Percentiles rank a stretch among this genome's conserved stretches.
phyloP scores from a whole-genome alignment of 2,329 filamentous ascomycete genomes.

The Botryosphaeria dothidea region DNA sequence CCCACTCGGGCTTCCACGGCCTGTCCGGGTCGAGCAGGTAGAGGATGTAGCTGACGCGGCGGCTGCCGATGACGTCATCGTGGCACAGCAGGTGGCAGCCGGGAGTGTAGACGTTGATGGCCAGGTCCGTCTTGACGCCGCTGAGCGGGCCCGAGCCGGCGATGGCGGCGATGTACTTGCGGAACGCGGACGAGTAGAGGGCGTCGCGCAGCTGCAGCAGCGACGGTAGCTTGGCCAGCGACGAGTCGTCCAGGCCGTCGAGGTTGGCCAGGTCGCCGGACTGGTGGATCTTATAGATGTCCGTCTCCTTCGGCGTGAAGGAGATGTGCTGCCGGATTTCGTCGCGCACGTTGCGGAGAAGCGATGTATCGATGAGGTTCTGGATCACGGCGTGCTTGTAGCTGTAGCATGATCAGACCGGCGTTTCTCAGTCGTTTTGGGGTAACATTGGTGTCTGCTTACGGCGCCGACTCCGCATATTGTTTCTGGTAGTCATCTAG shows the following conservation, averaged over 20 bases:
- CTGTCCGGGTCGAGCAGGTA: constrained; percentile 92
- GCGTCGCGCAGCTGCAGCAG: constrained; percentile 91
- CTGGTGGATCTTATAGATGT: constrained; percentile 99
- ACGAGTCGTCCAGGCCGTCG: constrained; percentile 85
- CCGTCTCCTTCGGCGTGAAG: constrained; percentile 97
- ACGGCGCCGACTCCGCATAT: constrained; percentile 43
- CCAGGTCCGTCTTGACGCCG: constrained; percentile 96
- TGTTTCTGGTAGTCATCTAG: constrained; percentile 35
- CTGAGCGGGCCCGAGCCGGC: constrained; percentile 85
- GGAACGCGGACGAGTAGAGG: constrained; percentile 86
- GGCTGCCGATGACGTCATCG: constrained; percentile 97
- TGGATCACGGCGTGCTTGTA: constrained; percentile 95
- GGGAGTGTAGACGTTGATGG: constrained; percentile 96
- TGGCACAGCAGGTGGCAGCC: constrained; percentile 95
- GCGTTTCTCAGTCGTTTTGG: too few relatives aligned
- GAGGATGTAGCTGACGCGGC: constrained; percentile 93
- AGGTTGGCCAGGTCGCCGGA: constrained; percentile 96
- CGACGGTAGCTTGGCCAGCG: constrained; percentile 82
- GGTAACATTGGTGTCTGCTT: constrained; percentile 21
- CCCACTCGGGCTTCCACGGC: constrained; percentile 89
- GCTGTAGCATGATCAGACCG: constrained; percentile 33
- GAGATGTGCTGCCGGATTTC: constrained; percentile 90
- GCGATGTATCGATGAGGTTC: constrained; percentile 72
- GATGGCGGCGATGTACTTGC: constrained; percentile 83
- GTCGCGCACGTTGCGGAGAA: constrained; percentile 81